These are phyloP conservation scores for Claviceps monticola DNA, from an alignment of 2,329 filamentous ascomycete genomes.

Conservation along the genomic window DNA sequence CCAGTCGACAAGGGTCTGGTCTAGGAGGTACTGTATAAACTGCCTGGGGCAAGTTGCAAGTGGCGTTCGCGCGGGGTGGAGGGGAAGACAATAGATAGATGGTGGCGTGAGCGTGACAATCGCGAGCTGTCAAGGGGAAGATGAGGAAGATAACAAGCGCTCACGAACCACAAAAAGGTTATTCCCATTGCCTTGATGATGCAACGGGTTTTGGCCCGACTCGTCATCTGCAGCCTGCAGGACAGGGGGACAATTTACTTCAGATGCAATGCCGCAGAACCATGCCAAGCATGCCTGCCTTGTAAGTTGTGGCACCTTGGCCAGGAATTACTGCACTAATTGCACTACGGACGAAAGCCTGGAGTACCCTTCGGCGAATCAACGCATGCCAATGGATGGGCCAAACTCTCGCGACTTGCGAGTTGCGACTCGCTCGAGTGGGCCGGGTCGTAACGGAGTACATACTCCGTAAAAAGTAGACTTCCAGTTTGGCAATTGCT, in stretches of 20 bases:
- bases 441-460: too few relatives aligned
- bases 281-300: not conserved
- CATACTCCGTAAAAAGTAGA: too few relatives aligned
- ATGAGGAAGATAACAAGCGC: not conserved
- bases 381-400: too few relatives aligned
- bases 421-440: too few relatives aligned
- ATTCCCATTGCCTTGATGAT: not conserved
- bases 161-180: not conserved
- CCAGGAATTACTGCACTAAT: too few relatives aligned
- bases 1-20: too few relatives aligned
- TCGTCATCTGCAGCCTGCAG: not conserved
- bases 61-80: constrained; percentile 5
- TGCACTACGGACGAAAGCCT: too few relatives aligned
- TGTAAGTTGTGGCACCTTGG: too few relatives aligned
- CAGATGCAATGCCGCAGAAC: not conserved
- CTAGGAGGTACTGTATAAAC: not conserved
- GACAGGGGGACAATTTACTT: not conserved
- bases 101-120: not conserved
- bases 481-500: not conserved
- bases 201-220: not conserved
- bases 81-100: not conserved
- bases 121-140: not conserved
- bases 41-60: constrained; percentile 2
- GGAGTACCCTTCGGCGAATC: too few relatives aligned
- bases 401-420: too few relatives aligned